phyloP scores from a whole-genome alignment of 2,329 filamentous ascomycete species.

The Endocalyx cinctus region DNA sequence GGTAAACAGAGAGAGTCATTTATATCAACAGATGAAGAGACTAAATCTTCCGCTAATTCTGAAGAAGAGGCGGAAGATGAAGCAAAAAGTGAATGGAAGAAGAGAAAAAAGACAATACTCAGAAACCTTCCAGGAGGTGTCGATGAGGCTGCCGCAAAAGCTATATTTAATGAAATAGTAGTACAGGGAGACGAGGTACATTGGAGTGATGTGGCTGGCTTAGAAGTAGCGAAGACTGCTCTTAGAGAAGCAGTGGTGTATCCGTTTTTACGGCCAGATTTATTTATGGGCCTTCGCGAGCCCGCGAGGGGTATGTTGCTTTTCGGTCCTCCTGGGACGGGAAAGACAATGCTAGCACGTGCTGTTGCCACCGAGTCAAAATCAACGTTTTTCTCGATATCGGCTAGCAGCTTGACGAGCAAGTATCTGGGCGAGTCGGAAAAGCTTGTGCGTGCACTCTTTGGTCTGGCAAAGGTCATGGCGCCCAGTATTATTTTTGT shows the following conservation, averaged over 20 bases:
- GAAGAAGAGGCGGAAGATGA: slow-evolving; percentile 34
- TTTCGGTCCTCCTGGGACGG: slow-evolving; percentile 95
- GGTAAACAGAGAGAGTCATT: slow-evolving; percentile 36
- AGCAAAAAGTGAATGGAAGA: slow-evolving; percentile 52
- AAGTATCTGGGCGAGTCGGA: slow-evolving; percentile 97
- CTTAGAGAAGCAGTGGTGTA: slow-evolving; percentile 96
- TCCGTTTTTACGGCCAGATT: slow-evolving; percentile 87
- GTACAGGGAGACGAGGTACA: slow-evolving; percentile 91
- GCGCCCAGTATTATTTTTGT: slow-evolving; percentile 97
- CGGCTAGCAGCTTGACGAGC: slow-evolving; percentile 86
- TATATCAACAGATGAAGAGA: slow-evolving; percentile 40
- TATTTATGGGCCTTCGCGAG: slow-evolving; percentile 93
- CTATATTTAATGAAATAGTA: slow-evolving; percentile 94
- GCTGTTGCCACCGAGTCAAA: slow-evolving; percentile 92
- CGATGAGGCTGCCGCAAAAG: slow-evolving; percentile 76
- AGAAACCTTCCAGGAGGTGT: slow-evolving; percentile 77
- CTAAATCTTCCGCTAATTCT: slow-evolving; percentile 40
- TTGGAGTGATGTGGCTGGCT: slow-evolving; percentile 88
- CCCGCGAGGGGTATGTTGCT: slow-evolving; percentile 92
- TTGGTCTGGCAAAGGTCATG: slow-evolving; percentile 80
- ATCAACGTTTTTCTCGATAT: slow-evolving; percentile 96
- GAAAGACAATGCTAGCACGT: slow-evolving; percentile 95
- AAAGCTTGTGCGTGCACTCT: slow-evolving; percentile 90
- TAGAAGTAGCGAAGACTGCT: slow-evolving; percentile 86
- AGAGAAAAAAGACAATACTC: slow-evolving; percentile 60